Conservation (phyloP, 305 asterid species). For the Solanum hybrid region DNA sequence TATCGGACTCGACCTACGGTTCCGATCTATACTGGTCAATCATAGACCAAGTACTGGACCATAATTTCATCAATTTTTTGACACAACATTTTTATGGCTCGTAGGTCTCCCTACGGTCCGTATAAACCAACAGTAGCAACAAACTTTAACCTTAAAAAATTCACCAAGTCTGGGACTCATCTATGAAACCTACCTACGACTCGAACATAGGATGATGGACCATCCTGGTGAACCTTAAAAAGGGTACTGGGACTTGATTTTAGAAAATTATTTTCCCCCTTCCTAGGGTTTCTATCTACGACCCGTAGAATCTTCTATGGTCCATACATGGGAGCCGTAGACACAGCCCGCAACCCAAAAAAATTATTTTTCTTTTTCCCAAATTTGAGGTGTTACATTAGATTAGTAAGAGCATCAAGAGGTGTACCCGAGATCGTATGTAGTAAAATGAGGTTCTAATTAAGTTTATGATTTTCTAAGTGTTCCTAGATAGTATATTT, state of each 20-base stretch:
- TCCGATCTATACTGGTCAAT: not conserved
- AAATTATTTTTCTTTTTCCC: not conserved
- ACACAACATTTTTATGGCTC: not conserved
- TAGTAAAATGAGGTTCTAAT: not conserved
- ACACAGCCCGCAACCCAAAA: not conserved
- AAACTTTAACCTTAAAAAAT: not conserved
- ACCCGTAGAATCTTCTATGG: not conserved
- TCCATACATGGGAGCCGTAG: not conserved
- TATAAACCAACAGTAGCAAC: too few relatives aligned
- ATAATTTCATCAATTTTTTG: not conserved
- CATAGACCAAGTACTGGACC: not conserved
- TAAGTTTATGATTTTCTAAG: not conserved
- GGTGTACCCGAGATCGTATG: not conserved
- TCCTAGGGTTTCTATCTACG: not conserved
- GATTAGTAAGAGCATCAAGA: not conserved
- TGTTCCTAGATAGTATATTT: not conserved
- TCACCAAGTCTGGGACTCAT: not conserved
- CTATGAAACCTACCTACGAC: not conserved
- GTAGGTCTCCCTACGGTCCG: not conserved
- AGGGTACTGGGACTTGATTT: not conserved
- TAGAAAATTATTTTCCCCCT: not conserved
- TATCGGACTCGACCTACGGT: not conserved
- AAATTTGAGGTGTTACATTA: not conserved
- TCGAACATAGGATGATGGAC: not conserved
- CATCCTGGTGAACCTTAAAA: not conserved